Evolutionary conservation across 2,329 filamentous ascomycete genomes (phyloP).

Genomic region (Pyrenophora tritici-repentis): DNA sequence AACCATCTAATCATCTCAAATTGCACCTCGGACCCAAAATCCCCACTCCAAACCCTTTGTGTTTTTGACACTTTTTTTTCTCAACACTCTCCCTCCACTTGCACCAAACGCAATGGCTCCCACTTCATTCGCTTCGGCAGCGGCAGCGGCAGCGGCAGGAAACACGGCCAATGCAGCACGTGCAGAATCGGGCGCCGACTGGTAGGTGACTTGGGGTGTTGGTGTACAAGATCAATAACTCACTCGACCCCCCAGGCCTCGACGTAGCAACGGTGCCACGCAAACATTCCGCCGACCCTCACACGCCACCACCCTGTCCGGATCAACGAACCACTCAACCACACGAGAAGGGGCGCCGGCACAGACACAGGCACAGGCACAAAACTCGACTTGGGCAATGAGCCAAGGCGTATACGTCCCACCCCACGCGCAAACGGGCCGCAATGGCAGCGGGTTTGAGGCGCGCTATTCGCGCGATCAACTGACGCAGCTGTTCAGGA

Average conservation of each 20-base stretch:
- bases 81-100: constrained; percentile 20
- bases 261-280: constrained; percentile 68
- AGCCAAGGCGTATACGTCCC: constrained; percentile 62
- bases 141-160: constrained; percentile 55
- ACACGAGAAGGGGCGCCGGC: constrained; percentile 35
- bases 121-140: constrained; percentile 58
- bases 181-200: constrained; percentile 51
- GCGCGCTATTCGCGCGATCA: constrained; percentile 78
- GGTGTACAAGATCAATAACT: constrained; percentile 8
- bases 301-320: constrained; percentile 60
- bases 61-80: constrained; percentile 18
- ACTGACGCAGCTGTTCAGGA: constrained; percentile 73
- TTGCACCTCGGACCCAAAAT: constrained; percentile 27
- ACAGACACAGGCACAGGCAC: constrained; percentile 28
- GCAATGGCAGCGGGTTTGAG: constrained; percentile 61
- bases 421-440: constrained; percentile 62
- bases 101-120: constrained; percentile 49
- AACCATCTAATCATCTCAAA: constrained; percentile 17
- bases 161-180: constrained; percentile 50
- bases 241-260: constrained; percentile 55
- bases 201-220: constrained; percentile 44
- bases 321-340: constrained; percentile 42
- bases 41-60: constrained; percentile 31
- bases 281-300: constrained; percentile 70
- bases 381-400: constrained; percentile 45